phyloP scores from a whole-genome alignment of 805 yeast genomes.

The Metschnikowia amazonensis region DNA sequence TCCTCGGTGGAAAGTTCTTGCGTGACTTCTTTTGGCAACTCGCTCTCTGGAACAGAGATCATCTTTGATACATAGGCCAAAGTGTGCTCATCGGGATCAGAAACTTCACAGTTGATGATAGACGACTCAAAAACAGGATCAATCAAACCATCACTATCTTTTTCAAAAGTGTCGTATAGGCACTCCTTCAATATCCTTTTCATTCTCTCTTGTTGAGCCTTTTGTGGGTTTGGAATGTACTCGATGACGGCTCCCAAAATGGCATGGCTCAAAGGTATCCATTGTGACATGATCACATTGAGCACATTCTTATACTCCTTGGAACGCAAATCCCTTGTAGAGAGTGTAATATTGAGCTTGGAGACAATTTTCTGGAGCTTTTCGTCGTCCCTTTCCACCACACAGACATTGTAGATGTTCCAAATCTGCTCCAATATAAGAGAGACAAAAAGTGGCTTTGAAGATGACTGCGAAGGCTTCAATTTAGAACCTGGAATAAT shows the following conservation, averaged over 20 bases:
- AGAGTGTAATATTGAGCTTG: slow-evolving; percentile 62
- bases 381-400: slow-evolving; percentile 62
- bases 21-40: slow-evolving; percentile 58
- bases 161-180: slow-evolving; percentile 43
- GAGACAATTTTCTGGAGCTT: slow-evolving; percentile 70
- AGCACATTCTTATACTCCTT: slow-evolving; percentile 68
- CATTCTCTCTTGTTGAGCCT: slow-evolving; percentile 70
- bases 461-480: slow-evolving; percentile 46
- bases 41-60: slow-evolving; percentile 77
- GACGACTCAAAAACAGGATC: slow-evolving; percentile 49
- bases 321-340: slow-evolving; percentile 73
- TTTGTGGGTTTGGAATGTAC: slow-evolving; percentile 75
- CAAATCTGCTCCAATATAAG: slow-evolving; percentile 86
- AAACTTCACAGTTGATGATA: slow-evolving; percentile 64
- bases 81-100: slow-evolving; percentile 50
- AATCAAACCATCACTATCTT: slow-evolving; percentile 43
- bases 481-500: slow-evolving; percentile 64
- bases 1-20: slow-evolving; percentile 49
- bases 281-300: slow-evolving; percentile 74
- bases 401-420: slow-evolving; percentile 78
- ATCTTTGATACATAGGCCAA: slow-evolving; percentile 85
- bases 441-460: slow-evolving; percentile 83
- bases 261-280: slow-evolving; percentile 91
- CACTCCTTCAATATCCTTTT: slow-evolving; percentile 53
- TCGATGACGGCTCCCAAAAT: slow-evolving; percentile 81